phyloP scores from a whole-genome alignment of 2,329 filamentous ascomycete genomes.

The Bipolaris oryzae region DNA sequence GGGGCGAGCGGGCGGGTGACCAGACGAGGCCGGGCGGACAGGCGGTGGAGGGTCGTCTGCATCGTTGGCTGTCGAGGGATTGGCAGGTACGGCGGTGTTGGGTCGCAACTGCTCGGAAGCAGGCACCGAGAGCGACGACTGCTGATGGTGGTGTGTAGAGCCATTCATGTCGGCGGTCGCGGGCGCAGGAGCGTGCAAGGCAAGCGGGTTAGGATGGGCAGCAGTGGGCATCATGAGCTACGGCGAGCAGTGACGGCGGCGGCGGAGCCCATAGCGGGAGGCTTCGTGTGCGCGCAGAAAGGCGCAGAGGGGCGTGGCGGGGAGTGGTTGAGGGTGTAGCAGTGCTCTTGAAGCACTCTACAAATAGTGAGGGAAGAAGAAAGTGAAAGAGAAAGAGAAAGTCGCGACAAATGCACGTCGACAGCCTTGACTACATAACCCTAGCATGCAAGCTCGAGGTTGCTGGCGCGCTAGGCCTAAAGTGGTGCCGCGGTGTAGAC shows the following conservation, averaged over 20 bases:
- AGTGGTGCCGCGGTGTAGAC: conserved; percentile 19
- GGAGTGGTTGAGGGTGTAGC: not conserved
- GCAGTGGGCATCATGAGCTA: conserved; percentile 41
- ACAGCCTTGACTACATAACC: not conserved
- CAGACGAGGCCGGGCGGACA: conserved; percentile 60
- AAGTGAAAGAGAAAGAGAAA: not conserved
- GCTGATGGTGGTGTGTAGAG: conserved; percentile 12
- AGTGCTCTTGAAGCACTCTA: not conserved
- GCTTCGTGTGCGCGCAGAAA: conserved; percentile 16
- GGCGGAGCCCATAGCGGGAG: conserved; percentile 42
- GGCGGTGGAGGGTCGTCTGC: conserved; percentile 37
- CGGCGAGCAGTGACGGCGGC: conserved; percentile 28
- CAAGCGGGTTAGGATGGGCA: conserved; percentile 36
- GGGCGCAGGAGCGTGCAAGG: conserved; percentile 32
- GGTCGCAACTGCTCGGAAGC: conserved; percentile 29
- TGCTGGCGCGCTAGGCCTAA: conserved; percentile 19
- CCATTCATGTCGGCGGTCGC: conserved; percentile 27
- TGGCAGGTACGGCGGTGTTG: conserved; percentile 34
- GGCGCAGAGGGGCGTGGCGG: not conserved
- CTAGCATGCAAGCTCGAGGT: conserved; percentile 2
- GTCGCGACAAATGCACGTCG: conserved; percentile 3
- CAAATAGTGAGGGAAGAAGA: not conserved
- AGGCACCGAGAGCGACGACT: conserved; percentile 20
- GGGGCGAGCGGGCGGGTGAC: conserved; percentile 50
- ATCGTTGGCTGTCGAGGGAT: conserved; percentile 21